A percentile compares a stretch with the other conserved stretches of the same genome.
Evolutionary conservation across 2,329 filamentous ascomycete species (phyloP).

Genomic region (Hortaea werneckii): DNA sequence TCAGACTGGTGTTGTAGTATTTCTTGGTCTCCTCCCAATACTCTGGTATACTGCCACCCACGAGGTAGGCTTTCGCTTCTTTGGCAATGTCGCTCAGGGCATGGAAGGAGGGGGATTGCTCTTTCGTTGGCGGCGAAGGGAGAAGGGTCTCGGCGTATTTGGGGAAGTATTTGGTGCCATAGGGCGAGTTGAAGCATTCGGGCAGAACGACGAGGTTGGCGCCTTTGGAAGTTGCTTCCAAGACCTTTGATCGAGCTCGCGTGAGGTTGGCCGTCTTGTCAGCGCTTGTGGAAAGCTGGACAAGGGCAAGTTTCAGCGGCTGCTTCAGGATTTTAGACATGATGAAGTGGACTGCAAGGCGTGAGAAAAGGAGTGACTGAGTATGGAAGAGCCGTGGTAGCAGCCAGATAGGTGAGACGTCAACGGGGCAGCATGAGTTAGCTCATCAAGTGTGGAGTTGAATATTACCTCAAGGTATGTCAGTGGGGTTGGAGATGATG

Average conservation of each 20-base stretch:
- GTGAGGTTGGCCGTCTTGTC: conserved; percentile 80
- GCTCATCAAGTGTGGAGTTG: too few species aligned
- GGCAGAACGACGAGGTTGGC: conserved; percentile 84
- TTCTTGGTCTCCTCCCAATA: conserved; percentile 53
- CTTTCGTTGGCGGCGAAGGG: conserved; percentile 60
- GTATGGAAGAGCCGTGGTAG: too few species aligned
- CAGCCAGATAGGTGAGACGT: too few species aligned
- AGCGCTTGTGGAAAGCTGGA: conserved; percentile 64
- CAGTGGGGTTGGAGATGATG: too few species aligned
- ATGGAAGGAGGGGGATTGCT: conserved; percentile 73
- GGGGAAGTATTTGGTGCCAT: conserved; percentile 84
- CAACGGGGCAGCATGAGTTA: too few species aligned
- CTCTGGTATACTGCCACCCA: conserved; percentile 91
- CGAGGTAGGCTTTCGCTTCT: conserved; percentile 68
- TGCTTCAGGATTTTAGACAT: conserved; percentile 58
- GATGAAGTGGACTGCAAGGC: neutral
- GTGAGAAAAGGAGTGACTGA: too few species aligned
- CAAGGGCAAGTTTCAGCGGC: conserved; percentile 67
- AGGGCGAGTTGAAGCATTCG: conserved; percentile 98
- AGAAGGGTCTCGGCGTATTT: conserved; percentile 83
- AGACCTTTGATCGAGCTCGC: conserved; percentile 70
- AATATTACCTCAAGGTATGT: too few species aligned
- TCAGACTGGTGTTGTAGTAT: conserved; percentile 84
- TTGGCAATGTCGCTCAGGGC: conserved; percentile 70
- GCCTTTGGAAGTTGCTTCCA: conserved; percentile 65